phyloP scores from a whole-genome alignment of 176 grass and related monocot species.

The Urochloa ruziziensis region DNA sequence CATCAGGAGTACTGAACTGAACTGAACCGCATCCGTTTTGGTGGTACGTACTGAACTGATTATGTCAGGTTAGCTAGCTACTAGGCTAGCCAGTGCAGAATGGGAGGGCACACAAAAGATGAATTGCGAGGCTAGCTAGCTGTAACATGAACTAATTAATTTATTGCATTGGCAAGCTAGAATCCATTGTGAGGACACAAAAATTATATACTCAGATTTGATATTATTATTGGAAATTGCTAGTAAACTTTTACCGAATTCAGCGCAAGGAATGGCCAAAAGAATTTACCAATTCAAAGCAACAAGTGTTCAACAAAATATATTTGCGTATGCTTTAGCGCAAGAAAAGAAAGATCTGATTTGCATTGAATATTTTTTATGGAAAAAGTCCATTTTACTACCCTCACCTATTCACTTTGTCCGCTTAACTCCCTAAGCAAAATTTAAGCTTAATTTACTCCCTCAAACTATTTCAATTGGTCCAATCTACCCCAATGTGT shows the following conservation, averaged over 20 bases:
- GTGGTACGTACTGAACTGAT: not conserved
- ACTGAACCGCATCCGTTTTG: not conserved
- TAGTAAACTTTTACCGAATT: not conserved
- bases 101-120: not conserved
- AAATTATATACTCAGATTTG: not conserved
- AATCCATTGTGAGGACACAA: not conserved
- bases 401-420: too few relatives aligned
- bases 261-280: not conserved
- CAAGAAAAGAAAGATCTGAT: too few relatives aligned
- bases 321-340: too few relatives aligned
- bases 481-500: too few relatives aligned
- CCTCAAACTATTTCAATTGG: too few relatives aligned
- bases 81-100: not conserved
- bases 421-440: too few relatives aligned
- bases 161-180: not conserved
- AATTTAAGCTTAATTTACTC: too few relatives aligned
- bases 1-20: too few relatives aligned
- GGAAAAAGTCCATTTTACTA: too few relatives aligned
- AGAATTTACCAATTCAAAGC: too few relatives aligned
- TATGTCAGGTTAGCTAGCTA: not conserved
- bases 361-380: too few relatives aligned
- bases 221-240: not conserved
- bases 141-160: not conserved
- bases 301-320: too few relatives aligned
- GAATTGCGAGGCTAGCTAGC: not conserved